A percentile compares a stretch with the other conserved stretches of the same genome.
Conservation (phyloP, 495 filamentous ascomycete genomes). For the Durotheca rogersii region DNA sequence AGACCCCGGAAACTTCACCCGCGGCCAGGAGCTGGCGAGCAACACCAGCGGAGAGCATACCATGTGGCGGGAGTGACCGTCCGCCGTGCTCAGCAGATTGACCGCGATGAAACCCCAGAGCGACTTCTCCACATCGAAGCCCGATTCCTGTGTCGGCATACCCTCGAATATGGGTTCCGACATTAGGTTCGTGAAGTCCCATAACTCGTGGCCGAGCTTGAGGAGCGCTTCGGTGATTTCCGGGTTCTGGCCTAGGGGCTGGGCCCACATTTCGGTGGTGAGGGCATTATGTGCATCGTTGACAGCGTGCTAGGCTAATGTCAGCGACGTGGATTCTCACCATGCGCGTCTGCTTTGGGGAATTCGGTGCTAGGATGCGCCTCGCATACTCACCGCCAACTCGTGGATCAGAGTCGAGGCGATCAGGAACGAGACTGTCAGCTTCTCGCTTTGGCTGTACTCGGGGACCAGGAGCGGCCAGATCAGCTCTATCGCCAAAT, state of each 20-base stretch:
- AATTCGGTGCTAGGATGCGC: too few species aligned
- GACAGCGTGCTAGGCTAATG: conserved; percentile 29
- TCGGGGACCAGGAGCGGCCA: conserved; percentile 39
- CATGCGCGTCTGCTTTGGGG: too few species aligned
- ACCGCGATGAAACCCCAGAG: conserved; percentile 6
- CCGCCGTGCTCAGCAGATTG: background rate
- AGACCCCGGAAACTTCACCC: background rate
- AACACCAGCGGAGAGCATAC: too few species aligned
- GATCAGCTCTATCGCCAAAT: conserved; percentile 29
- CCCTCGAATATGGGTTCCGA: conserved; percentile 24
- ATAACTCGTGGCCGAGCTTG: conserved; percentile 2
- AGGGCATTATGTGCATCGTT: conserved; percentile 10
- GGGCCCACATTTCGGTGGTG: background rate
- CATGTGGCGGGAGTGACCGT: too few species aligned
- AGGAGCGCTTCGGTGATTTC: background rate
- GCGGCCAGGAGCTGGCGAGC: background rate
- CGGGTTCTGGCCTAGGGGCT: background rate
- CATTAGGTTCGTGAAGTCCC: background rate
- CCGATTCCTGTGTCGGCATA: conserved; percentile 15
- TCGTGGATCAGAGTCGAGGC: conserved; percentile 40
- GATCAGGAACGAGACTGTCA: conserved; percentile 20
- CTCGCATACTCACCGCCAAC: conserved; percentile 32
- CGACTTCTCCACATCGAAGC: conserved; percentile 30
- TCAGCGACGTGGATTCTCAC: conserved; percentile 8
- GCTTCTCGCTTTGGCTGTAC: conserved; percentile 37